Evolutionary conservation across 1,139 yeast genomes (phyloP).

Genomic region (Protomyces macrosporus): DNA sequence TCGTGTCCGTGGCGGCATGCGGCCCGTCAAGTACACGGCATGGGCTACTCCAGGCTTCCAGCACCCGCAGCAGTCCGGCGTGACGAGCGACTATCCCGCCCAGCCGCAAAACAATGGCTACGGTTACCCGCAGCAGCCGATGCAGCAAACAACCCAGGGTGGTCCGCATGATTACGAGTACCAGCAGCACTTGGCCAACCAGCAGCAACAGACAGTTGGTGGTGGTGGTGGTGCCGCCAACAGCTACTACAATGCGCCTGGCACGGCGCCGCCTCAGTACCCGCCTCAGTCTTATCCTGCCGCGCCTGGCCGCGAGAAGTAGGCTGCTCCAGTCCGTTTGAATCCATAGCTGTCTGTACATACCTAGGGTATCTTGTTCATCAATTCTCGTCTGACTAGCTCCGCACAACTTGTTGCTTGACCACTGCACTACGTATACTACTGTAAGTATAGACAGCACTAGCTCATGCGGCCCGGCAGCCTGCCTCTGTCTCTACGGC

Average conservation of each 20-base stretch:
- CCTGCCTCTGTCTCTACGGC: constrained; percentile 11
- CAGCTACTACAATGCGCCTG: background rate
- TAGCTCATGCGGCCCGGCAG: background rate
- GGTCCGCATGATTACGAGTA: background rate
- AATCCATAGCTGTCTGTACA: no score
- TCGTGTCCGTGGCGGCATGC: constrained; percentile 7
- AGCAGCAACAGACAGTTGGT: background rate
- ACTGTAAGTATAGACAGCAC: background rate
- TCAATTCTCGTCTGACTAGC: background rate
- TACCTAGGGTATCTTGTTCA: no score
- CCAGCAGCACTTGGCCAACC: background rate
- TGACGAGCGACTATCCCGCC: background rate
- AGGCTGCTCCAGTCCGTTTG: background rate
- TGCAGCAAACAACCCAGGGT: constrained; percentile 5
- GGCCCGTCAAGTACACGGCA: constrained; percentile 26
- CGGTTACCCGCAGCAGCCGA: constrained; percentile 3
- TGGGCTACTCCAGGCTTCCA: constrained; percentile 24
- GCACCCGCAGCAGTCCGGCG: constrained; percentile 21
- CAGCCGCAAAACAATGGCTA: background rate
- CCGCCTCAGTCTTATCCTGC: background rate
- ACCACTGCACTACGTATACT: background rate
- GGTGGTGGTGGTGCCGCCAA: background rate
- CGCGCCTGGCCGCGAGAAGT: background rate
- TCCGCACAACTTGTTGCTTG: background rate
- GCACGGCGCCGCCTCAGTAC: background rate